Conservation (phyloP, 2,329 filamentous ascomycete species). For the Orbilia javanica region DNA sequence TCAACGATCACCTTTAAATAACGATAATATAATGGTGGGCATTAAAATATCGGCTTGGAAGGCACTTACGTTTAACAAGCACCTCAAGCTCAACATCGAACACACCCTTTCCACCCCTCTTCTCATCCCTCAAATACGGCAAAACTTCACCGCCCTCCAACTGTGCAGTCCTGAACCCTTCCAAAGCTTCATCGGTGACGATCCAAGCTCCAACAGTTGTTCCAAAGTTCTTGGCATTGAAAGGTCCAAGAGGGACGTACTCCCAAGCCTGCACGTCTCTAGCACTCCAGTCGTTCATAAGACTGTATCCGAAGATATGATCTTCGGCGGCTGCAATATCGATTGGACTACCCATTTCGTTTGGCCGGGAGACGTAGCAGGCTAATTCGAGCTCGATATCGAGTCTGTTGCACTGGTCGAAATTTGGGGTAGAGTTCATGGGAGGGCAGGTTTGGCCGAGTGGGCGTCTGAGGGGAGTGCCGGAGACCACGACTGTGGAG, state of each 20-base stretch:
- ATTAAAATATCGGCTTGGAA: no score
- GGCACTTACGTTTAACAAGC: conserved; percentile 71
- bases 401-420: conserved; percentile 75
- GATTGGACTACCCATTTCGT: conserved; percentile 75
- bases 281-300: conserved; percentile 86
- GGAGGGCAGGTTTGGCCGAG: conserved; percentile 79
- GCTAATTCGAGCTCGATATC: conserved; percentile 87
- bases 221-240: conserved; percentile 86
- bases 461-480: conserved; percentile 79
- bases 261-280: conserved; percentile 87
- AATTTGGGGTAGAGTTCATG: conserved; percentile 72
- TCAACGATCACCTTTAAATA: background rate
- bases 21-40: no score
- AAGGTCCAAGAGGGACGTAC: conserved; percentile 83
- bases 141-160: conserved; percentile 69
- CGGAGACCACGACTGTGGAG: conserved; percentile 80
- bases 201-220: conserved; percentile 84
- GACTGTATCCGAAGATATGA: conserved; percentile 80
- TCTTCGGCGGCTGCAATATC: conserved; percentile 75
- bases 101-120: conserved; percentile 69
- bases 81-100: conserved; percentile 79
- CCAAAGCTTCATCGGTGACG: conserved; percentile 80
- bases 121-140: conserved; percentile 75
- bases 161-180: conserved; percentile 73
- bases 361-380: conserved; percentile 77